Conservation (phyloP, 2,329 filamentous ascomycete genomes). For the Sporothrix brunneoviolacea region DNA sequence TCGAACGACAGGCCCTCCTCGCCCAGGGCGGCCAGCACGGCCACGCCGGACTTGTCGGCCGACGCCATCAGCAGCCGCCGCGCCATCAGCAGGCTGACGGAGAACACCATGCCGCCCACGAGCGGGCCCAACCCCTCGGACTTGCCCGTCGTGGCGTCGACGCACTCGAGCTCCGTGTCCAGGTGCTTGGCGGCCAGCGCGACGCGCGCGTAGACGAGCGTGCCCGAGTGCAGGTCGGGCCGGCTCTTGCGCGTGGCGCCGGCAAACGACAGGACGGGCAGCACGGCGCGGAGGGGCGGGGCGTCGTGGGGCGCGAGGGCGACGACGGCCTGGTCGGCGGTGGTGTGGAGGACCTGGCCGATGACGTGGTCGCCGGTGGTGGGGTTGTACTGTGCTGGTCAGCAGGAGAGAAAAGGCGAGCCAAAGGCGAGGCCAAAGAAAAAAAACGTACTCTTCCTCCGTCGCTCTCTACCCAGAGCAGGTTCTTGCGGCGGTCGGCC, state of each 20-base stretch:
- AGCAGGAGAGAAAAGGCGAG: slow-evolving; percentile 27
- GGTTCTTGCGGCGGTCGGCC: slow-evolving; percentile 65
- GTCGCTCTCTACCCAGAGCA: slow-evolving; percentile 68
- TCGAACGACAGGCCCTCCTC: slow-evolving; percentile 77
- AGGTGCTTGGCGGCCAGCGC: slow-evolving; percentile 71
- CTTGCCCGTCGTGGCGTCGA: slow-evolving; percentile 79
- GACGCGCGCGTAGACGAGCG: slow-evolving; percentile 85
- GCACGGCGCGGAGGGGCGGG: slow-evolving; percentile 48
- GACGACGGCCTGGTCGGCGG: slow-evolving; percentile 73
- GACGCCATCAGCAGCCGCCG: slow-evolving; percentile 65
- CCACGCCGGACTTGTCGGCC: slow-evolving; percentile 57
- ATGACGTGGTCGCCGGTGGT: slow-evolving; percentile 80
- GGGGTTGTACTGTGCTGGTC: slow-evolving; percentile 62
- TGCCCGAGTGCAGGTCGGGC: slow-evolving; percentile 65
- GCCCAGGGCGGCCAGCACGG: slow-evolving; percentile 73
- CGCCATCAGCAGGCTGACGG: slow-evolving; percentile 74
- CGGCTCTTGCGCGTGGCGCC: slow-evolving; percentile 86
- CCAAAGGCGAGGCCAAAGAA: slow-evolving; percentile 21
- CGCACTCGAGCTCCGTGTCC: slow-evolving; percentile 85
- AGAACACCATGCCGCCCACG: slow-evolving; percentile 75
- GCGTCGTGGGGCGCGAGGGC: slow-evolving; percentile 60
- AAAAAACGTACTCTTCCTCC: slow-evolving; percentile 56
- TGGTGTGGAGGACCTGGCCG: slow-evolving; percentile 71
- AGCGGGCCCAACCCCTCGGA: slow-evolving; percentile 81
- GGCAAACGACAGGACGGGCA: slow-evolving; percentile 90